phyloP scores from a whole-genome alignment of 2,329 filamentous ascomycete genomes.

The Aspergillus sp. region DNA sequence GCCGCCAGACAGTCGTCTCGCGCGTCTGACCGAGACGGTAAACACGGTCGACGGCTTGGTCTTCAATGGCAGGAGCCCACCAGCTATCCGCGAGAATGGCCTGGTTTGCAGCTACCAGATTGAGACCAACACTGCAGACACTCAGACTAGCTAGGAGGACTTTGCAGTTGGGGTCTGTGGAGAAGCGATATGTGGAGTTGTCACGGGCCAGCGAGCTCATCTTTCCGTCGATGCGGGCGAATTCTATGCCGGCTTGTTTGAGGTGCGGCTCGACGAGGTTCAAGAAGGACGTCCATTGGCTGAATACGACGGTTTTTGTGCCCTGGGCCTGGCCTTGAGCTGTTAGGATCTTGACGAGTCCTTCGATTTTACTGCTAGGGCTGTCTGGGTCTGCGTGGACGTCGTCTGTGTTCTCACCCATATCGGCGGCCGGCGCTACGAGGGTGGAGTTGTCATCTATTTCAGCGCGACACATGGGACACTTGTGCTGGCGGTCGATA shows the following conservation, averaged over 20 bases:
- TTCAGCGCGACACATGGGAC: constrained; percentile 77
- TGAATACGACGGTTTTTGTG: constrained; percentile 80
- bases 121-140: constrained; percentile 82
- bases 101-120: constrained; percentile 81
- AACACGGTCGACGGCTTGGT: constrained; percentile 86
- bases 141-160: constrained; percentile 79
- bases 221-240: constrained; percentile 74
- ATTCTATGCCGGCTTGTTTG: constrained; percentile 58
- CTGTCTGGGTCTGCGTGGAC: constrained; percentile 60
- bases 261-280: constrained; percentile 74
- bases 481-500: constrained; percentile 74
- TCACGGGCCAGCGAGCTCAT: constrained; percentile 75
- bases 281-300: constrained; percentile 76
- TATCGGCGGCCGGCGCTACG: constrained; percentile 64
- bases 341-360: constrained; percentile 70
- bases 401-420: constrained; percentile 50
- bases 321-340: constrained; percentile 64
- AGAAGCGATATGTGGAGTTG: constrained; percentile 65
- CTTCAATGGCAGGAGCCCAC: constrained; percentile 93
- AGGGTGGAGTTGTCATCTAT: constrained; percentile 62
- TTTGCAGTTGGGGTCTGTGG: constrained; percentile 65
- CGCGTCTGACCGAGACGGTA: constrained; percentile 81
- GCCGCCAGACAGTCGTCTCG: constrained; percentile 73
- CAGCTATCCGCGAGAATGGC: constrained; percentile 81
- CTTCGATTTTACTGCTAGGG: constrained; percentile 80